Base-by-base conservation (phyloP, 2,329 filamentous ascomycete species). In the Cadophora gregata region DNA sequence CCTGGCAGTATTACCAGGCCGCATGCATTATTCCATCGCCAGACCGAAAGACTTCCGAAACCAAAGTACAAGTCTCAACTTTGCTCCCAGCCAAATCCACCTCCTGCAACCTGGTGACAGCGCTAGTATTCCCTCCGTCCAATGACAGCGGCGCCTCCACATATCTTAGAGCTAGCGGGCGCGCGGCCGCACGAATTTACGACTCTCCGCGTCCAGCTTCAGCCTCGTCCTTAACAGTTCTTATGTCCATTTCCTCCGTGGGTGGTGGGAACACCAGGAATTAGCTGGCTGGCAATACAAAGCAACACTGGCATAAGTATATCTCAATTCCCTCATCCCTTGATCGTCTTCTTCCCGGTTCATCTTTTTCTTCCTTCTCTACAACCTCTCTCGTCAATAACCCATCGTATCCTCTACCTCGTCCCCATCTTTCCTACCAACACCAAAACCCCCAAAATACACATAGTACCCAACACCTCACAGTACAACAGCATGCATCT, bases 401-500 rank as follows among this genome's bases (percentile, higher is more conserved):
- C 24, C 29, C 7, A 27, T 6, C 48, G 10, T 14, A 27, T 51
- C 10, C 24, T 51, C 24, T 12, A 10, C 12, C n/a, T 29, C 24
- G 29, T 36, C 33, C 38, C 19, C 21, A 31, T 29, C 36, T 19
- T 48, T 14, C 38, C 47, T 12, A 33, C 29, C 36, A 16, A 19
- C 21, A 36, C 3, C 33, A 36, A 36, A 14, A 36, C 33, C 3
- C 14, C 2, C 9, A 9, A 36, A 9, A 36, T 9, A 9, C 33
- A 36, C 33, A 9, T 14, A 36, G 33, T 14, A 36, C 33, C 33
- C 33, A 36, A 14, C 14, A 4, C 33, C 9, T 36, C 33, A 14
- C 33, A 36, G 33, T 14, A 42, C 14, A 16, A 88, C n/a, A n/a
- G n/a, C n/a, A n/a, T 88, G 85, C 86, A 89, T 79, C 81, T 90